Conservation (phyloP, 441 rosid genomes). For the Corymbia citriodora region DNA sequence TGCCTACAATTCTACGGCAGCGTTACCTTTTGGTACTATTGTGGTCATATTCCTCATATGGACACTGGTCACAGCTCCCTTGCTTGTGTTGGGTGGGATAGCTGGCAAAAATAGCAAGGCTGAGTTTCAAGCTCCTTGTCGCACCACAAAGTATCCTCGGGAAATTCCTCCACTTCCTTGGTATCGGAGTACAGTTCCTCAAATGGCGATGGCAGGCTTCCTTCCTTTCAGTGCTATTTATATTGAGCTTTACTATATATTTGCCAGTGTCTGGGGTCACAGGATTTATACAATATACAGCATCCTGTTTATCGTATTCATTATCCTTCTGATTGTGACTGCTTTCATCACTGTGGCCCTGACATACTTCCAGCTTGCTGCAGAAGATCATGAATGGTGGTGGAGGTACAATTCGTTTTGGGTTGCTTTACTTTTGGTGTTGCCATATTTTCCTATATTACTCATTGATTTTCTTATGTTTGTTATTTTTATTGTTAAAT, state of each 20-base stretch:
- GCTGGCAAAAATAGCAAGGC: conserved; percentile 77
- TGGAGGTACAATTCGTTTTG: conserved; percentile 51
- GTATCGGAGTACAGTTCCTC: conserved; percentile 69
- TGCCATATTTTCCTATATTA: not conserved
- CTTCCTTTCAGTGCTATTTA: conserved; percentile 76
- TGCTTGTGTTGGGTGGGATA: conserved; percentile 57
- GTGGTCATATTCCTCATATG: conserved; percentile 68
- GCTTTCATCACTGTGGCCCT: conserved; percentile 82
- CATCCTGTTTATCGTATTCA: conserved; percentile 72
- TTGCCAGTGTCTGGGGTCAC: conserved; percentile 83
- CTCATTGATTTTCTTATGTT: not conserved
- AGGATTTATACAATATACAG: conserved; percentile 71
- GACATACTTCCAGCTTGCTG: conserved; percentile 85
- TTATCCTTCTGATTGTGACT: conserved; percentile 75
- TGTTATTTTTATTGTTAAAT: not conserved
- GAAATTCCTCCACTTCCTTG: conserved; percentile 64
- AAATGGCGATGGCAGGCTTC: conserved; percentile 83
- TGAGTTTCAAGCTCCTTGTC: conserved; percentile 75
- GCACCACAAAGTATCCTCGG: conserved; percentile 63
- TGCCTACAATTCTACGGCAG: conserved; percentile 57
- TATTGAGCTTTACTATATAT: conserved; percentile 72
- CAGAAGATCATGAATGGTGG: conserved; percentile 94
- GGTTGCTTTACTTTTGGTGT: not conserved
- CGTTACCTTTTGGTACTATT: conserved; percentile 63
- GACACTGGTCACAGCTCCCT: conserved; percentile 43